Conservation (phyloP, 257 asterid species). For the Solanum dulcamara region DNA sequence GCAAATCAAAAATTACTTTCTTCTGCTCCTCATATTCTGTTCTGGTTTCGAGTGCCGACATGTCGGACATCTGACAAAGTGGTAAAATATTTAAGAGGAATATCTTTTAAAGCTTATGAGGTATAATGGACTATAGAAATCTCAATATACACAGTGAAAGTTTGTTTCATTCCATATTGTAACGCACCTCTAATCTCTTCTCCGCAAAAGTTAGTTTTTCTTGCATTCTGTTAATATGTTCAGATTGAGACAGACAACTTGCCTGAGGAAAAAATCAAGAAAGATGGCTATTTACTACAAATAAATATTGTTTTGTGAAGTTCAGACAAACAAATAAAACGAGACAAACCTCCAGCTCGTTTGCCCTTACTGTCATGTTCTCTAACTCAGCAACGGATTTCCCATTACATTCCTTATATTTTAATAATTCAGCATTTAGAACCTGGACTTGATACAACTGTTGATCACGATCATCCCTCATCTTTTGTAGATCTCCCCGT, state of each 20-base stretch:
- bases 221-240: conserved; percentile 49
- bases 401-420: conserved; percentile 54
- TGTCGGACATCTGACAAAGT: conserved; percentile 47
- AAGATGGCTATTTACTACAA: neutral
- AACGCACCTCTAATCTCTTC: conserved; percentile 52
- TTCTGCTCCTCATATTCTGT: conserved; percentile 63
- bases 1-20: conserved; percentile 34
- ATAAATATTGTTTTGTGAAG: neutral
- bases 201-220: conserved; percentile 64
- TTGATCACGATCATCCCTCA: conserved; percentile 75
- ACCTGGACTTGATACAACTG: conserved; percentile 42
- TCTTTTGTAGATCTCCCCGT: conserved; percentile 67
- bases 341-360: conserved; percentile 55
- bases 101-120: neutral
- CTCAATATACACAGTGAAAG: neutral
- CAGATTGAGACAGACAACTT: conserved; percentile 55
- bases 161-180: neutral
- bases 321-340: neutral
- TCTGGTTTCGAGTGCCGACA: conserved; percentile 55
- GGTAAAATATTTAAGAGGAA: neutral
- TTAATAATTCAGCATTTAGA: conserved; percentile 43
- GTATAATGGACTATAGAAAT: neutral
- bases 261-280: conserved; percentile 27
- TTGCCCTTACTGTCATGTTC: conserved; percentile 31
- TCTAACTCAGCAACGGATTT: conserved; percentile 46